Base-by-base conservation (phyloP, 169 alveolate species). In the Plasmodium vivax region DNA sequence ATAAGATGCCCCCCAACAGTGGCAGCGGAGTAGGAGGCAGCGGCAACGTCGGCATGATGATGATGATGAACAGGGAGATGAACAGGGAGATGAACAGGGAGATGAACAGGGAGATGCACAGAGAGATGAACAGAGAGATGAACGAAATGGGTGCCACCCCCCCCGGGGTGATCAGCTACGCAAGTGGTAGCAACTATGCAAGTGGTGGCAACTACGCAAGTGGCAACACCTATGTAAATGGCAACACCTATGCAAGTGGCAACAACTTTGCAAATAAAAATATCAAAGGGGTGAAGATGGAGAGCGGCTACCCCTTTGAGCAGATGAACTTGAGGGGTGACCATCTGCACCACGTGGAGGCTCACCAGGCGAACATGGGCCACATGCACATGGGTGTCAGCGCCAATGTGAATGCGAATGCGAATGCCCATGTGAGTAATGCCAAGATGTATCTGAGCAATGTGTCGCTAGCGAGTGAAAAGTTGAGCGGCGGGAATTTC, bases 201-300 rank as follows among this genome's bases (percentile, higher is more conserved):
- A n/a, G n/a, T n/a, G n/a, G n/a, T n/a, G n/a, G n/a, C n/a, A n/a
- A n/a, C n/a, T n/a, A n/a, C n/a, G n/a, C n/a, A n/a, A n/a, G n/a
- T n/a, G n/a, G n/a, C n/a, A n/a, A n/a, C n/a, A n/a, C n/a, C n/a
- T n/a, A n/a, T n/a, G n/a, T n/a, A n/a, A n/a, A n/a, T n/a, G n/a
- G n/a, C n/a, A n/a, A n/a, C n/a, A n/a, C n/a, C n/a, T n/a, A 87
- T 71, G 1, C 56, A 51, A 87, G 71, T 87, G 81, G 51, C 34
- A 84, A 84, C n/a, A 62, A 68, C 45, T 43, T 2, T 84, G 16
- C 43, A 43, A 84, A 85, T 85, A 74, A 56, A 56, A 87, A 87
- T 87, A 87, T 87, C 32, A 87, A 77, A 75, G 81, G 58, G 75
- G n/a, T 75, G 6, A 75, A 87, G 32, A 36, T 79, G 85, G 93